Percentiles rank a stretch among this genome's conserved stretches.
Evolutionary conservation across 257 asterid species (phyloP).

Genomic region (Misopates orontium): DNA sequence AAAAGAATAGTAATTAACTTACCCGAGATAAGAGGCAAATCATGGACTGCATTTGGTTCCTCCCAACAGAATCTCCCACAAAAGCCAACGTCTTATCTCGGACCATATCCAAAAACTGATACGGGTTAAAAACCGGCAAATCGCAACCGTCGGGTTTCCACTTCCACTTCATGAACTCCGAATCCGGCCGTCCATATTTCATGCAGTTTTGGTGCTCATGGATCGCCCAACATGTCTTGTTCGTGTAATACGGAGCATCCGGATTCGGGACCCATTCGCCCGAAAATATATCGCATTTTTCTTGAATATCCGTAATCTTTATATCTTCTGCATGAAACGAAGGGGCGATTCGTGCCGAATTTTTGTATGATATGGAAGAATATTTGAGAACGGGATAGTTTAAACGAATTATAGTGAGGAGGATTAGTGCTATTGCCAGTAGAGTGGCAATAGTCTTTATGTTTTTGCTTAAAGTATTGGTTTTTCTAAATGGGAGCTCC

Average conservation of each 20-base stretch:
- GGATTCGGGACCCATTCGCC: constrained; percentile 61
- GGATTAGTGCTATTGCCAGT: constrained; percentile 31
- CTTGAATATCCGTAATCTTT: constrained; percentile 17
- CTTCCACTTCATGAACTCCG: constrained; percentile 49
- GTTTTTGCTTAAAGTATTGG: constrained; percentile 21
- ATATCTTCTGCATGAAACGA: constrained; percentile 27
- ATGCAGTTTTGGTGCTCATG: constrained; percentile 71
- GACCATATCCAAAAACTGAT: constrained; percentile 48
- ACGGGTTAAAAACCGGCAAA: constrained; percentile 47
- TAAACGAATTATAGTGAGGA: constrained; percentile 40
- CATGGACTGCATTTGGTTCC: constrained; percentile 69
- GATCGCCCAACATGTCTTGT: constrained; percentile 57
- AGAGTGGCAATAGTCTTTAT: constrained; percentile 18
- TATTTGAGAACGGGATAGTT: constrained; percentile 33
- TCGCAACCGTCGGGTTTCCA: constrained; percentile 65
- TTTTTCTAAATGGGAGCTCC: constrained; percentile 39
- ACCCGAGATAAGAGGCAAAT: constrained; percentile 62
- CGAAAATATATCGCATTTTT: constrained; percentile 42
- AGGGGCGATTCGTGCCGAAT: constrained; percentile 14
- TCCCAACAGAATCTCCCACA: constrained; percentile 64
- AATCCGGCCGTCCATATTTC: constrained; percentile 60
- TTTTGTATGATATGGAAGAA: constrained; percentile 25
- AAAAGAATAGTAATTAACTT: background rate
- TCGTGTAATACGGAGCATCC: constrained; percentile 56
- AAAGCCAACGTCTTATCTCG: constrained; percentile 54